phyloP scores from a whole-genome alignment of 2,329 filamentous ascomycete genomes.

The Botrytis elliptica region DNA sequence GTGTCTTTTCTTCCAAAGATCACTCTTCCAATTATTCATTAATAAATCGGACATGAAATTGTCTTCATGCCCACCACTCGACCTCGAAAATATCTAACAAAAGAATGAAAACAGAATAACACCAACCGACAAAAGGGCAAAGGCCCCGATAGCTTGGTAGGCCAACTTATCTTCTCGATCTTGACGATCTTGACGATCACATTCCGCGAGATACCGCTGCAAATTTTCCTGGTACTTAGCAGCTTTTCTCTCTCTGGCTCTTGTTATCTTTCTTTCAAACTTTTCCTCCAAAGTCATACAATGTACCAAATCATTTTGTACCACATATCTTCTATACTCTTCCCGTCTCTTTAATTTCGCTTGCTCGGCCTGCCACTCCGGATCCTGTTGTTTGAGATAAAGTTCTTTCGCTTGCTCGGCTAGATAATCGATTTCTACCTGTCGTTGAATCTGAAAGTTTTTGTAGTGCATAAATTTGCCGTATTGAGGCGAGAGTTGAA shows the following conservation, averaged over 20 bases:
- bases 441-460: background rate
- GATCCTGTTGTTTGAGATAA: background rate
- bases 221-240: background rate
- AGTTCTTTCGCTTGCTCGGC: background rate
- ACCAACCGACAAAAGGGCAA: background rate
- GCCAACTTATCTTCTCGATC: background rate
- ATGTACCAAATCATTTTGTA: background rate
- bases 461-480: background rate
- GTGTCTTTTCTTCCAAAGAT: background rate
- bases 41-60: background rate
- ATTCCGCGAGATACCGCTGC: background rate
- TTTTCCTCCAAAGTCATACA: background rate
- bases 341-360: no score
- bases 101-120: background rate
- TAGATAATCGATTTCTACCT: background rate
- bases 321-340: background rate
- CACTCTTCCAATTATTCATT: accelerated
- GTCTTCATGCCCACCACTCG: background rate
- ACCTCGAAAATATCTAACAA: background rate
- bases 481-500: background rate
- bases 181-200: background rate
- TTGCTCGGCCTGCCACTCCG: background rate
- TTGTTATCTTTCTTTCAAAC: background rate
- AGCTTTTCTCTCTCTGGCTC: background rate
- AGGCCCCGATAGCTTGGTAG: background rate